These are phyloP conservation scores for Fusarium dlaminii DNA, from an alignment of 2,329 filamentous ascomycete species.

Conservation along the genomic window DNA sequence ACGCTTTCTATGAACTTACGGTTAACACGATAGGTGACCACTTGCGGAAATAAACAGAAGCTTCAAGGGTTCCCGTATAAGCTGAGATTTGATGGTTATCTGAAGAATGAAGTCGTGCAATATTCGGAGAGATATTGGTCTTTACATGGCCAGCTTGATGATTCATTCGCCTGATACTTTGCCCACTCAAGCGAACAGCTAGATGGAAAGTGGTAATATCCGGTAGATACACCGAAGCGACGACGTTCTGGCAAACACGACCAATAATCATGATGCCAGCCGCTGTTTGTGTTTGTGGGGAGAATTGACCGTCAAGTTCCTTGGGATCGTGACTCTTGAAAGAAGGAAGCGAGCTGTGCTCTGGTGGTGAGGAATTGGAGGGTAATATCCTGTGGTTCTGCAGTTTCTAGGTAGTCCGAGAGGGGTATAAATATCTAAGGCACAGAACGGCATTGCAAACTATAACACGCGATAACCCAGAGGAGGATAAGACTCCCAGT, in stretches of 20 bases:
- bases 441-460: too few species aligned
- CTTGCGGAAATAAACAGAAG: accelerated
- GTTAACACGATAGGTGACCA: accelerated
- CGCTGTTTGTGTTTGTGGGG: neutral
- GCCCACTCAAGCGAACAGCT: accelerated
- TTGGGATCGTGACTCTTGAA: too few species aligned
- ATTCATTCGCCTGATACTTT: too few species aligned
- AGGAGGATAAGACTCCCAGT: too few species aligned
- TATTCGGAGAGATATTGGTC: accelerated
- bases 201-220: neutral
- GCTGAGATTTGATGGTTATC: neutral
- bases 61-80: accelerated
- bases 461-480: too few species aligned
- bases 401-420: too few species aligned
- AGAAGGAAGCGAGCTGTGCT: neutral
- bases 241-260: neutral
- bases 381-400: too few species aligned
- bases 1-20: neutral
- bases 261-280: neutral
- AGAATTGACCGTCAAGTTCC: neutral
- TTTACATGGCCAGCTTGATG: accelerated
- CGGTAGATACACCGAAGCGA: too few species aligned
- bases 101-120: neutral
- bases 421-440: too few species aligned
- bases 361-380: too few species aligned